Percentiles rank a stretch among this genome's conserved stretches.
Evolutionary conservation across 129 eudicot genomes (phyloP).

Genomic region (Mikania micrantha): DNA sequence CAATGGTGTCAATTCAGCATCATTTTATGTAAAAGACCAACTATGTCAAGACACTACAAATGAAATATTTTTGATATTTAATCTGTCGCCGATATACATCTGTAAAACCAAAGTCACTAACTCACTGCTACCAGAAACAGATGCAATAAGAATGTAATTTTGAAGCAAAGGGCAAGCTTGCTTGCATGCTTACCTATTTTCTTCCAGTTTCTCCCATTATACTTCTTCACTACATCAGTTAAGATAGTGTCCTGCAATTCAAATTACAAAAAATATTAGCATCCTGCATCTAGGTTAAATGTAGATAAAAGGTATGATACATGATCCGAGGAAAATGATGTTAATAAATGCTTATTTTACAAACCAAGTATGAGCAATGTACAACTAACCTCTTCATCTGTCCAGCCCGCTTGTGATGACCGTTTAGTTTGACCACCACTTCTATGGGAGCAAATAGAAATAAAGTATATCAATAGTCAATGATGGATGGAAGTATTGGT

Average conservation of each 20-base stretch:
- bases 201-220: slow-evolving; percentile 44
- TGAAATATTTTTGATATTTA: background rate
- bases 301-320: background rate
- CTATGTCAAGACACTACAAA: background rate
- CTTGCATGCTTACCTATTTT: slow-evolving; percentile 36
- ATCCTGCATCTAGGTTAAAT: background rate
- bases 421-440: slow-evolving; percentile 50
- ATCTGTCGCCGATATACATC: background rate
- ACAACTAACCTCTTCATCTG: slow-evolving; percentile 68
- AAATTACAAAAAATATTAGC: background rate
- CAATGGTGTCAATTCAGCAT: no score
- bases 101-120: background rate
- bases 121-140: background rate
- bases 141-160: background rate
- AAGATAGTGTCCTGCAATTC: slow-evolving; percentile 35
- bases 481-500: background rate
- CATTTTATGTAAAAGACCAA: background rate
- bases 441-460: slow-evolving; percentile 21
- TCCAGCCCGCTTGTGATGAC: slow-evolving; percentile 89
- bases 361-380: background rate
- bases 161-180: background rate
- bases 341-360: background rate
- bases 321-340: background rate
- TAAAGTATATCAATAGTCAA: background rate
- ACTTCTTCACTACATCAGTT: slow-evolving; percentile 35